These are phyloP conservation scores for Aspergillus felis DNA, from an alignment of 2,329 filamentous ascomycete genomes.

Conservation along the genomic window DNA sequence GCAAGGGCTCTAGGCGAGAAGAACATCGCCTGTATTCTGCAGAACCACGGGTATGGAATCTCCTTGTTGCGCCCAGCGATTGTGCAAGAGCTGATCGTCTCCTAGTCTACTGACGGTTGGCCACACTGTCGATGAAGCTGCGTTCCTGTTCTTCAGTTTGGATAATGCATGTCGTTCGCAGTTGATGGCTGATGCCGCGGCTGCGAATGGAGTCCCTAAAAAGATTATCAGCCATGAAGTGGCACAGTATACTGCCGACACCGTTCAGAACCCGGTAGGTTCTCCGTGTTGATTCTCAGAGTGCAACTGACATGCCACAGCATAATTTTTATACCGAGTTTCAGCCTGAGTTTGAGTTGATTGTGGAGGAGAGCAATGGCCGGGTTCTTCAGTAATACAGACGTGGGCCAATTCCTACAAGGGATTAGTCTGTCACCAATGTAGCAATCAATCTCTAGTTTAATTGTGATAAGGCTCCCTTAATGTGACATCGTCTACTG, in stretches of 20 bases:
- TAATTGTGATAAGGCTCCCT: neutral
- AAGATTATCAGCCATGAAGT: slow-evolving; percentile 31
- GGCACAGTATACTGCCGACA: slow-evolving; percentile 32
- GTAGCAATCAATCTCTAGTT: neutral
- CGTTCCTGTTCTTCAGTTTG: slow-evolving; percentile 38
- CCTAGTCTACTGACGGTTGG: slow-evolving; percentile 38
- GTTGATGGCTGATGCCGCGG: slow-evolving; percentile 39
- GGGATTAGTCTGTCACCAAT: neutral
- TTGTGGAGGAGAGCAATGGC: slow-evolving; percentile 37
- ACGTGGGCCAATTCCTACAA: neutral
- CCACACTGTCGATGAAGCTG: slow-evolving; percentile 39
- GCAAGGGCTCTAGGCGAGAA: slow-evolving; percentile 36
- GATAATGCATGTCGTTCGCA: slow-evolving; percentile 41
- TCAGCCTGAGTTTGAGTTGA: slow-evolving; percentile 36
- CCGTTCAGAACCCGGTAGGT: slow-evolving; percentile 35
- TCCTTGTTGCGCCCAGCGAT: neutral
- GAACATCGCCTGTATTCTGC: slow-evolving; percentile 40
- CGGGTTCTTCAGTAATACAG: slow-evolving; percentile 22
- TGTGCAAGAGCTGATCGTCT: neutral
- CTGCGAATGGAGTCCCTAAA: slow-evolving; percentile 36
- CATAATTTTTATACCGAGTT: slow-evolving; percentile 40
- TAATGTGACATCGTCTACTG: neutral
- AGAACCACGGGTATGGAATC: slow-evolving; percentile 37
- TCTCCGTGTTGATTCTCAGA: neutral
- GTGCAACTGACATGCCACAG: slow-evolving; percentile 18